Conservation (phyloP, 148 eudicot genomes). For the Camellia sinensis region DNA sequence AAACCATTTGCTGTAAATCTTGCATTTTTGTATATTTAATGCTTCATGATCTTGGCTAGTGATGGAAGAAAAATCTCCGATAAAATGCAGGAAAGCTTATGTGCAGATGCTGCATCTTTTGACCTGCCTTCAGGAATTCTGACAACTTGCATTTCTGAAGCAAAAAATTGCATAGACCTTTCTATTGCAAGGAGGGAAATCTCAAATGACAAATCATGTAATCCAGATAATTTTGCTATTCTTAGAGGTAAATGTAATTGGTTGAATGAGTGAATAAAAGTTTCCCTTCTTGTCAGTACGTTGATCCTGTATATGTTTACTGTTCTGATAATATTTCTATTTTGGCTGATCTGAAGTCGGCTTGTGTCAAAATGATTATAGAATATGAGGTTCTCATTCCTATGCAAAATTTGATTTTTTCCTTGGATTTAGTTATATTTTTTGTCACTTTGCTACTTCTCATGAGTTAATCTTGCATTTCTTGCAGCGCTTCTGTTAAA, state of each 20-base stretch:
- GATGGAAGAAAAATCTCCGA: neutral
- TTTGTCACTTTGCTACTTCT: conserved; percentile 4
- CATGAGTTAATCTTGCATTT: conserved; percentile 5
- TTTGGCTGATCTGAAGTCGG: neutral
- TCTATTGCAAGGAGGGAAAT: conserved; percentile 70
- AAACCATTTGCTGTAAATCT: neutral
- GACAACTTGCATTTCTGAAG: conserved; percentile 91
- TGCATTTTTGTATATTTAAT: neutral
- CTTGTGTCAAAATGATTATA: neutral
- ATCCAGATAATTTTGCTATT: conserved; percentile 92
- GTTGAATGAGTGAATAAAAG: neutral
- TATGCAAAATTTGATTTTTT: neutral
- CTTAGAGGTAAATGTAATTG: conserved; percentile 71
- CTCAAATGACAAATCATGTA: conserved; percentile 64
- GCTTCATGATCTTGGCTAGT: neutral
- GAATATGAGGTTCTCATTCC: too few relatives aligned
- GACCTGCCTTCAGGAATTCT: conserved; percentile 73
- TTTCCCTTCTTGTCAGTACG: neutral
- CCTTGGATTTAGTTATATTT: conserved; percentile 6
- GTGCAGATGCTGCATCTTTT: conserved; percentile 97
- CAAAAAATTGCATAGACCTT: conserved; percentile 77
- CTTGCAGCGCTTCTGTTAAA: conserved; percentile 83
- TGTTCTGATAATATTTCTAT: neutral
- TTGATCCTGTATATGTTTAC: neutral
- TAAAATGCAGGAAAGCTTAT: conserved; percentile 73